These are phyloP conservation scores for Torulaspora indica DNA, from an alignment of 805 yeast genomes.

Conservation along the genomic window DNA sequence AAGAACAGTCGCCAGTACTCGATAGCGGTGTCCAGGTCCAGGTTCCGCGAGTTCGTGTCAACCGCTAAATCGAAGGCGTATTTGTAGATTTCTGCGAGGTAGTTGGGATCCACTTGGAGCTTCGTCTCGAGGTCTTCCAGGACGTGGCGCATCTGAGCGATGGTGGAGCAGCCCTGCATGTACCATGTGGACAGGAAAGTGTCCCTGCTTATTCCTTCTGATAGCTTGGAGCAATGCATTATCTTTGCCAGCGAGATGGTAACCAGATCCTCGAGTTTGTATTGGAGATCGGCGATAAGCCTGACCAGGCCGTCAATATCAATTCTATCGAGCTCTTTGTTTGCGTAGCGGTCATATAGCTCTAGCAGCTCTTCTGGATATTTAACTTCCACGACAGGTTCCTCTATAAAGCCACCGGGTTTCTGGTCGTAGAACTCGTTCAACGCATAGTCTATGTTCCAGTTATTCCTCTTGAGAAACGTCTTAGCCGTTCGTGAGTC, in stretches of 20 bases:
- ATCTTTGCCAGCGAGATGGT: conserved; percentile 68
- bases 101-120: conserved; percentile 37
- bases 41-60: conserved; percentile 53
- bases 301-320: conserved; percentile 74
- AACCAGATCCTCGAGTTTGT: conserved; percentile 68
- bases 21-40: conserved; percentile 56
- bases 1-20: conserved; percentile 77
- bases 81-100: conserved; percentile 57
- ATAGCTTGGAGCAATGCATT: conserved; percentile 40
- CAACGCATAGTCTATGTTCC: conserved; percentile 32
- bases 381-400: conserved; percentile 3
- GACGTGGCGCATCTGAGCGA: conserved; percentile 45
- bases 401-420: conserved; percentile 21
- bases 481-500: conserved; percentile 19
- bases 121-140: conserved; percentile 35
- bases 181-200: conserved; percentile 27
- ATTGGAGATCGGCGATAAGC: conserved; percentile 61
- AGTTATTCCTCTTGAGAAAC: conserved; percentile 25
- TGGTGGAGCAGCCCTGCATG: conserved; percentile 31
- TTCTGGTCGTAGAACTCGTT: conserved; percentile 34
- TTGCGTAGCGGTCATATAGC: conserved; percentile 21
- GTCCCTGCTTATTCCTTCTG: conserved; percentile 21
- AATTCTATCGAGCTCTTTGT: conserved; percentile 38
- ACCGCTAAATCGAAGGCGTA: conserved; percentile 65
- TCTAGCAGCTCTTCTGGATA: conserved; percentile 21